Base-by-base conservation (phyloP, 305 asterid genomes). In the Fraxinus ornus region DNA sequence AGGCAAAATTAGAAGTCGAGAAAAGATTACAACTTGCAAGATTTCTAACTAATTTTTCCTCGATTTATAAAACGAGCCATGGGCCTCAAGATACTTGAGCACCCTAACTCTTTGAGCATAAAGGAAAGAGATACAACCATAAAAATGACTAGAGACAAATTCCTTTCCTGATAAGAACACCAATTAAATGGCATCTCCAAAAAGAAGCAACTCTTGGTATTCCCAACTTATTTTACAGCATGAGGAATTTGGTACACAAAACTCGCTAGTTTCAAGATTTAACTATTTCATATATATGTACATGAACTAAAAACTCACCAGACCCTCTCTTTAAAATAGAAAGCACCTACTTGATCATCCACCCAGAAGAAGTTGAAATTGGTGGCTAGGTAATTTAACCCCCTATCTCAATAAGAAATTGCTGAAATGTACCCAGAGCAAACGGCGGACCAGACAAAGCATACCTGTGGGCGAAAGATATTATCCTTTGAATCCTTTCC, bases 301-400 rank as follows among this genome's bases (percentile, higher is more conserved):
- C 90, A 83, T 71, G 52, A 80, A 85, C 87, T 80, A 73, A 79
- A 73, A 82, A 75, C 62, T 75, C 81, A 78, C 77, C 47, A 24
- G 74, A 22, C 19, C 44, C 75, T 81, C 85, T 80, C 68, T 57
- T 41, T 30, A 77, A 79, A 36, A 81, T 39, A 49, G 79, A 82
- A 60, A 17, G 49, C 78, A 19, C 79, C 74, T 76, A 75, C 71
- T 57, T 70, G 15, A 49, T 60, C 19, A 36, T 81, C 80, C 68
- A 44, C 22, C 32, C 15, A 41, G 15, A 12, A 41, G 49, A 2
- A 37, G 44, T 37, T 37, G 10, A 37, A 37, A 37, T 8, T 37
- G 10, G 44, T 37, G 10, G 77, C n/a, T 10, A 72, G 73, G 39
- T 62, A 39, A 80, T 33, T 30, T 52, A 72, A 49, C 74, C 80